phyloP scores from a whole-genome alignment of 2,329 filamentous ascomycete species.

The Stemphylium lycopersici region DNA sequence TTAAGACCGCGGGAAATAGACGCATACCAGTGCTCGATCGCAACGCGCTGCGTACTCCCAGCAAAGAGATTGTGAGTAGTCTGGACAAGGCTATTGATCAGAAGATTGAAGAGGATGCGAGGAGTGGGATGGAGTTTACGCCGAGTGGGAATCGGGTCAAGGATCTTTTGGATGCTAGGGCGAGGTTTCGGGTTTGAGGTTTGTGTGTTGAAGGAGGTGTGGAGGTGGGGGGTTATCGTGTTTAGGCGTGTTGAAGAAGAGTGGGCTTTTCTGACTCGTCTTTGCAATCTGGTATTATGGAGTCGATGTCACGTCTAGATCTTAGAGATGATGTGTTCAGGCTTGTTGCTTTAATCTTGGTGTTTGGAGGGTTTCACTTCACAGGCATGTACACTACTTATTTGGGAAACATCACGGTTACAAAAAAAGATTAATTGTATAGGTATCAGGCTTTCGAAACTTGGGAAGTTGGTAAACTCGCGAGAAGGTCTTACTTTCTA shows the following conservation, averaged over 20 bases:
- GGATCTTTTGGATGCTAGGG: slow-evolving; percentile 18
- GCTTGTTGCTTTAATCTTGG: no score
- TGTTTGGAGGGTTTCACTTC: no score
- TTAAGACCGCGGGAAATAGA: not conserved
- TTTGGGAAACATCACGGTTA: not conserved
- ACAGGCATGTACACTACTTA: no score
- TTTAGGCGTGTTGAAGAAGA: no score
- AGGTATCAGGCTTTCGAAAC: not conserved
- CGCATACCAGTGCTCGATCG: slow-evolving; percentile 11
- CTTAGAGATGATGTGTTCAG: no score
- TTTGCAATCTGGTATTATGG: no score
- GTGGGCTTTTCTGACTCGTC: no score
- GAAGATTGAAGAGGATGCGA: slow-evolving; percentile 30
- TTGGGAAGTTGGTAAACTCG: no score
- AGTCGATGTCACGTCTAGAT: no score
- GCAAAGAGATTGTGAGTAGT: slow-evolving; percentile 26
- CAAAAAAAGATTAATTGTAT: not conserved
- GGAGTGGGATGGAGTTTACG: slow-evolving; percentile 18
- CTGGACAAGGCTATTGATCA: slow-evolving; percentile 35
- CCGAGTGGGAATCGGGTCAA: slow-evolving; percentile 18
- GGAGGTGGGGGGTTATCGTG: no score
- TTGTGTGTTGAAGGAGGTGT: no score
- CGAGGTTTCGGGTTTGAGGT: not conserved
- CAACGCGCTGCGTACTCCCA: slow-evolving; percentile 28
- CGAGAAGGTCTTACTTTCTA: no score